A percentile compares a stretch with the other conserved stretches of the same genome.
These are phyloP conservation scores for Mucor ambiguus DNA, from an alignment of 371 early-diverging fungal species.

Conservation along the genomic window DNA sequence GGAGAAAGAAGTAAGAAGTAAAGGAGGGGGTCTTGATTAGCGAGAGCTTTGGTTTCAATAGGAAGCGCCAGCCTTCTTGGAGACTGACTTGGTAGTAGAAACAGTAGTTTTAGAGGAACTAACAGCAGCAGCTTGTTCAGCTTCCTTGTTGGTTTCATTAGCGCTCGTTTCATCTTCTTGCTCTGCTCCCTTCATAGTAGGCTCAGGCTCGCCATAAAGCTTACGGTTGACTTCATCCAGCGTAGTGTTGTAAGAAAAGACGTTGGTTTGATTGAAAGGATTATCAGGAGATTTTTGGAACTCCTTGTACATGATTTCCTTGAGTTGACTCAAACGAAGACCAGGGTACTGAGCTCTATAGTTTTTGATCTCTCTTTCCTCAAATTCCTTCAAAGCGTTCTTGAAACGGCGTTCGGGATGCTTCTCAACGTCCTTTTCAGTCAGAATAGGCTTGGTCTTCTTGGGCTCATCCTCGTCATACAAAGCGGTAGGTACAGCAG, in stretches of 20 bases:
- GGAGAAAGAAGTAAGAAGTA: not conserved
- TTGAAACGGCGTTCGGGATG: conserved; percentile 89
- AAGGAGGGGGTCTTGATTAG: conserved; percentile 4
- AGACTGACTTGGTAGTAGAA: not conserved
- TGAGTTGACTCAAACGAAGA: conserved; percentile 75
- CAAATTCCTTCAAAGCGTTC: conserved; percentile 76
- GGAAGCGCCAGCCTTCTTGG: conserved; percentile 11
- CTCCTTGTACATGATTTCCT: conserved; percentile 77
- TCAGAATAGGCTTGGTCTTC: conserved; percentile 81
- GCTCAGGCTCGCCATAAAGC: conserved; percentile 14
- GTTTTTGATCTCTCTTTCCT: conserved; percentile 62
- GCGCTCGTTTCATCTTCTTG: conserved; percentile 8
- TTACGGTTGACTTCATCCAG: conserved; percentile 60
- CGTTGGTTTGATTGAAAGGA: conserved; percentile 79
- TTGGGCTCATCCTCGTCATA: conserved; percentile 54
- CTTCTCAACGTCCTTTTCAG: conserved; percentile 66
- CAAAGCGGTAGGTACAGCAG: conserved; percentile 53
- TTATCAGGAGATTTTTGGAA: conserved; percentile 87
- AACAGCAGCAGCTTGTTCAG: conserved; percentile 1
- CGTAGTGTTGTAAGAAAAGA: conserved; percentile 72
- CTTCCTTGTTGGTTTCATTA: not conserved
- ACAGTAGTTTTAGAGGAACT: not conserved
- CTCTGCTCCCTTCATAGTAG: conserved; percentile 1
- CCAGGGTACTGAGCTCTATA: conserved; percentile 76
- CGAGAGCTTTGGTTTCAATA: conserved; percentile 13